phyloP scores from a whole-genome alignment of 2,329 filamentous ascomycete species.

The Xylaria sp. region DNA sequence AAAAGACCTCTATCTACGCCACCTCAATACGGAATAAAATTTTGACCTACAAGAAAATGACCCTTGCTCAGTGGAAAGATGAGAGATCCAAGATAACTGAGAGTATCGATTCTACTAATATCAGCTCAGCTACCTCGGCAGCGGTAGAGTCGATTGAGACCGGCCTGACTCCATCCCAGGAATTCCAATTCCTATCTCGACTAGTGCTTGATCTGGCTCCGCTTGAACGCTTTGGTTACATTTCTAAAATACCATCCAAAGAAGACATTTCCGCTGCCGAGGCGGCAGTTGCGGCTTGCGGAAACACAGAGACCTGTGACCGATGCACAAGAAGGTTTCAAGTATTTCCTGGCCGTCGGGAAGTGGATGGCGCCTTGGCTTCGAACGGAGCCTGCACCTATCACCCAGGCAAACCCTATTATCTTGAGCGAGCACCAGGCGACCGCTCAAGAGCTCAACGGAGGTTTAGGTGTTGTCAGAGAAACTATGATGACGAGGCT shows the following conservation, averaged over 20 bases:
- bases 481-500: slow-evolving; percentile 68
- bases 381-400: slow-evolving; percentile 79
- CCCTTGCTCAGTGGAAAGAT: slow-evolving; percentile 71
- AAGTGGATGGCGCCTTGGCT: slow-evolving; percentile 75
- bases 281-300: slow-evolving; percentile 67
- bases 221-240: slow-evolving; percentile 76
- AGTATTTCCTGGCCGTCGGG: slow-evolving; percentile 84
- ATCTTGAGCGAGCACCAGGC: slow-evolving; percentile 61
- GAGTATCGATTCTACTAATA: slow-evolving; percentile 42
- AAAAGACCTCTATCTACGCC: slow-evolving; percentile 73
- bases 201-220: slow-evolving; percentile 68
- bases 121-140: slow-evolving; percentile 45
- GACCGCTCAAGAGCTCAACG: slow-evolving; percentile 63
- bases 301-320: slow-evolving; percentile 87
- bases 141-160: slow-evolving; percentile 65
- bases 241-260: slow-evolving; percentile 68
- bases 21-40: slow-evolving; percentile 87
- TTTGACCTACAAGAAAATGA: slow-evolving; percentile 77
- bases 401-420: slow-evolving; percentile 76
- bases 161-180: slow-evolving; percentile 70
- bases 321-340: slow-evolving; percentile 87
- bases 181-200: slow-evolving; percentile 67
- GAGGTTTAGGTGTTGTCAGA: slow-evolving; percentile 79
- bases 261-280: slow-evolving; percentile 70
- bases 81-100: slow-evolving; percentile 51